Evolutionary conservation across 306 rosid genomes (phyloP).

Genomic region (Quercus aquifolioides): DNA sequence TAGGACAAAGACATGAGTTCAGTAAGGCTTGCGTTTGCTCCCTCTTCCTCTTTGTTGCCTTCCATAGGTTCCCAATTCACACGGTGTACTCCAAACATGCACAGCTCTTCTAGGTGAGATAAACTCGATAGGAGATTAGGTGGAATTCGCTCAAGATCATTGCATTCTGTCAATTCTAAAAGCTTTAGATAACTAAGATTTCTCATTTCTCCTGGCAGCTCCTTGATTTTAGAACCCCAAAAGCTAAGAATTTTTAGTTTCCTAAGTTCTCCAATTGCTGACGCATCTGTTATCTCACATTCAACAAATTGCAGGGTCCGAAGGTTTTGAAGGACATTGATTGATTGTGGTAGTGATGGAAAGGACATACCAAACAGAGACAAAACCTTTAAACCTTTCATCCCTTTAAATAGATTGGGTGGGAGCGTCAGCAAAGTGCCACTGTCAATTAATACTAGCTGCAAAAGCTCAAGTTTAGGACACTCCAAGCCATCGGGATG

Average conservation of each 20-base stretch:
- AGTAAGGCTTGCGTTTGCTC: no score
- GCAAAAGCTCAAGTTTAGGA: neutral
- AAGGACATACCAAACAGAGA: neutral
- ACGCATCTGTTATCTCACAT: neutral
- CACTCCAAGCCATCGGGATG: neutral
- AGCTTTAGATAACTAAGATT: neutral
- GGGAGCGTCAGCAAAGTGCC: neutral
- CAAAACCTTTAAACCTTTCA: neutral
- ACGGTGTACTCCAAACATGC: neutral
- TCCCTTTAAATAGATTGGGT: neutral
- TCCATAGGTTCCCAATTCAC: neutral
- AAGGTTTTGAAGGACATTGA: neutral
- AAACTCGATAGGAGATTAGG: neutral
- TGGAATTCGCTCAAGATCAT: neutral
- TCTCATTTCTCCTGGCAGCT: neutral
- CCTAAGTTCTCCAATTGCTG: neutral
- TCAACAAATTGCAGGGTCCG: neutral
- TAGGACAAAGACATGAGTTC: no score
- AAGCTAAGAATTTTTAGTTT: neutral
- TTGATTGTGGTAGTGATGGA: neutral
- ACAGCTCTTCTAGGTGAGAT: neutral
- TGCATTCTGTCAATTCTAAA: neutral
- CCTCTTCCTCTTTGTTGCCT: neutral
- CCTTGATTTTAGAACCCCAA: neutral
- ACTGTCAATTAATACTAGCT: neutral